These are phyloP conservation scores for Eucalyptus marginata DNA, from an alignment of 345 rosid genomes.

Conservation along the genomic window DNA sequence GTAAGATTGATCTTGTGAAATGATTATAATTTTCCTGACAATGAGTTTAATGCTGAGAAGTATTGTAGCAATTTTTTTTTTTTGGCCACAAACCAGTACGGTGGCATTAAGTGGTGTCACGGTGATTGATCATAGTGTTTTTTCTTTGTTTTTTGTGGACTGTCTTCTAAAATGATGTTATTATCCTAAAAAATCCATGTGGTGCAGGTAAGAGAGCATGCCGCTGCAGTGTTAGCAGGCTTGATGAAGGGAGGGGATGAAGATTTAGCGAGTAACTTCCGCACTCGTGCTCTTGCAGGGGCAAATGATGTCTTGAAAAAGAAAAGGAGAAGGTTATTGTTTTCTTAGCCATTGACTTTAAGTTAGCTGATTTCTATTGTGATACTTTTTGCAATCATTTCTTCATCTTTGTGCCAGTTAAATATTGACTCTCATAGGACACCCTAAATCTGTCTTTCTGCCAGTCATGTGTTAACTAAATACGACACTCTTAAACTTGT, in stretches of 20 bases:
- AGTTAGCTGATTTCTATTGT: not conserved
- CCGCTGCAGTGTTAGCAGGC: constrained; percentile 95
- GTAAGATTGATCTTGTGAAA: not conserved
- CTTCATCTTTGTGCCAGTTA: not conserved
- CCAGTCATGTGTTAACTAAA: not conserved
- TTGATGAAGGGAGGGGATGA: constrained; percentile 93
- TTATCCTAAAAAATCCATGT: not conserved
- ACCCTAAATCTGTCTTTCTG: not conserved
- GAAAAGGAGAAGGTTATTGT: constrained; percentile 46
- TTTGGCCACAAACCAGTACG: not conserved
- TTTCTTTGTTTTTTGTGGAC: not conserved
- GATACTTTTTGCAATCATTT: not conserved
- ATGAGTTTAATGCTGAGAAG: not conserved
- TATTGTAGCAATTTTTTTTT: not conserved
- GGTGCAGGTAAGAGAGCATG: constrained; percentile 90
- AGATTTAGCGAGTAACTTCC: constrained; percentile 70
- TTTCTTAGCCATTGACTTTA: not conserved
- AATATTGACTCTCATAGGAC: not conserved
- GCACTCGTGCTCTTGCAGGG: constrained; percentile 66
- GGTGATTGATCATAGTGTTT: not conserved
- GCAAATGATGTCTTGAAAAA: constrained; percentile 54
- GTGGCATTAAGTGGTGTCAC: not conserved
- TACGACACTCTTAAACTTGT: not conserved
- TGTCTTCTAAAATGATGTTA: not conserved
- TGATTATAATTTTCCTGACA: not conserved